These are phyloP conservation scores for Euphorbia lathyris DNA, from an alignment of 345 rosid genomes.

Conservation along the genomic window DNA sequence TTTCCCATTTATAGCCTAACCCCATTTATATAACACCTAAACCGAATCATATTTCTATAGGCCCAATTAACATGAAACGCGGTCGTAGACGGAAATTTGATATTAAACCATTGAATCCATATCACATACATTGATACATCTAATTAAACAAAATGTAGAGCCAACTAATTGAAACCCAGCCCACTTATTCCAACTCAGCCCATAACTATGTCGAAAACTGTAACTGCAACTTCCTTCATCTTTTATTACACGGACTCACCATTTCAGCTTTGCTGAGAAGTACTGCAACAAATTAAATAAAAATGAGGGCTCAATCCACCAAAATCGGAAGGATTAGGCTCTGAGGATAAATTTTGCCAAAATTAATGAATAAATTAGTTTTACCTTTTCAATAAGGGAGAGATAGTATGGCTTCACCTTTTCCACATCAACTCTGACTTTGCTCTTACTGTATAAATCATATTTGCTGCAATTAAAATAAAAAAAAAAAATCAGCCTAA, in stretches of 20 bases:
- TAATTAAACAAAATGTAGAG: background rate
- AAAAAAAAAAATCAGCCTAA: background rate
- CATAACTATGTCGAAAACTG: background rate
- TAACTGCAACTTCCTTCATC: background rate
- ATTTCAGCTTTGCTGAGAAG: conserved; percentile 39
- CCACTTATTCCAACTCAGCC: background rate
- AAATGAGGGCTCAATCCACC: too few species aligned
- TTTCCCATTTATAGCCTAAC: too few species aligned
- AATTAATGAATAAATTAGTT: background rate
- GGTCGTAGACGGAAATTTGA: too few species aligned
- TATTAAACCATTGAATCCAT: background rate
- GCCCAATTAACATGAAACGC: too few species aligned
- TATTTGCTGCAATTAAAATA: conserved; percentile 43
- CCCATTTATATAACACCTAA: too few species aligned
- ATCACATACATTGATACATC: background rate
- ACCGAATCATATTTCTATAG: too few species aligned
- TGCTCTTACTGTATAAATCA: conserved; percentile 69
- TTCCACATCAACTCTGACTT: conserved; percentile 53
- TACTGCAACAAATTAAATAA: conserved; percentile 26
- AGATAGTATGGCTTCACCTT: conserved; percentile 59
- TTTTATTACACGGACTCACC: conserved; percentile 32
- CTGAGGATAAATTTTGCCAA: too few species aligned
- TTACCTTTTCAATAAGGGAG: conserved; percentile 55
- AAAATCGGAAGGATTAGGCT: background rate
- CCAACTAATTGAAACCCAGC: background rate